Evolutionary conservation across 2,329 filamentous ascomycete species (phyloP).

Genomic region (Laburnicola sp.): DNA sequence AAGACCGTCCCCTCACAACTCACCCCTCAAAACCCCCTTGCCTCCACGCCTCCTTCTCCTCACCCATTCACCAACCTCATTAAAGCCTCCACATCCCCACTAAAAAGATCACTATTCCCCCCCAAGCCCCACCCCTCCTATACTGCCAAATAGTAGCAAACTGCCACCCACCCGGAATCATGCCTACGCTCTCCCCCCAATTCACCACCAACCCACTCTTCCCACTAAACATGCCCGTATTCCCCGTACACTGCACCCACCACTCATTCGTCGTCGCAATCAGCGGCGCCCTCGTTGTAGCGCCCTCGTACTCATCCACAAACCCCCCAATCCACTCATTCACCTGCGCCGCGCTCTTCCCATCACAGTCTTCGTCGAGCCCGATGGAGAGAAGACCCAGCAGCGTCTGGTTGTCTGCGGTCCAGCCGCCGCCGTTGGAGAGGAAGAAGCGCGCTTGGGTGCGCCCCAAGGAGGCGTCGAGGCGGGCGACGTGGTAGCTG

Average conservation of each 20-base stretch:
- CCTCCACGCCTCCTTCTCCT: too few species aligned
- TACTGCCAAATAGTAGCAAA: slow-evolving; percentile 62
- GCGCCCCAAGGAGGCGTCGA: slow-evolving; percentile 49
- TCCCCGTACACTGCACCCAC: slow-evolving; percentile 59
- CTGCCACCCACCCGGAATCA: slow-evolving; percentile 56
- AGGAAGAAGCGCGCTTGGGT: slow-evolving; percentile 58
- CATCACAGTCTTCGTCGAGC: slow-evolving; percentile 22
- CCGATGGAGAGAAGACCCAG: slow-evolving; percentile 59
- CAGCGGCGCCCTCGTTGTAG: slow-evolving; percentile 55
- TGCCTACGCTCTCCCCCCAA: slow-evolving; percentile 49
- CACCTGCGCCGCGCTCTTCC: slow-evolving; percentile 39
- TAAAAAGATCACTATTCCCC: slow-evolving; percentile 59
- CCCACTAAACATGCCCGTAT: slow-evolving; percentile 50
- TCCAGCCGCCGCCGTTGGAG: slow-evolving; percentile 59
- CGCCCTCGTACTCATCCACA: slow-evolving; percentile 53
- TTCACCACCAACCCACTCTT: slow-evolving; percentile 55
- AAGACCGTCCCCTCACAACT: too few species aligned
- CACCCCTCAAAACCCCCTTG: too few species aligned
- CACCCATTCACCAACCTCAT: slow-evolving; percentile 27
- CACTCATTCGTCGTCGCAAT: slow-evolving; percentile 59
- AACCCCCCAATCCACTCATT: slow-evolving; percentile 59
- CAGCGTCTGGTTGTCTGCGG: slow-evolving; percentile 57
- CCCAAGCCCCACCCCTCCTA: slow-evolving; percentile 52
- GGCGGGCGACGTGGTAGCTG: slow-evolving; percentile 61
- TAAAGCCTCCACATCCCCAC: slow-evolving; percentile 47